Base-by-base conservation (phyloP, 2,329 filamentous ascomycete genomes). In the Esteya vermicola region DNA sequence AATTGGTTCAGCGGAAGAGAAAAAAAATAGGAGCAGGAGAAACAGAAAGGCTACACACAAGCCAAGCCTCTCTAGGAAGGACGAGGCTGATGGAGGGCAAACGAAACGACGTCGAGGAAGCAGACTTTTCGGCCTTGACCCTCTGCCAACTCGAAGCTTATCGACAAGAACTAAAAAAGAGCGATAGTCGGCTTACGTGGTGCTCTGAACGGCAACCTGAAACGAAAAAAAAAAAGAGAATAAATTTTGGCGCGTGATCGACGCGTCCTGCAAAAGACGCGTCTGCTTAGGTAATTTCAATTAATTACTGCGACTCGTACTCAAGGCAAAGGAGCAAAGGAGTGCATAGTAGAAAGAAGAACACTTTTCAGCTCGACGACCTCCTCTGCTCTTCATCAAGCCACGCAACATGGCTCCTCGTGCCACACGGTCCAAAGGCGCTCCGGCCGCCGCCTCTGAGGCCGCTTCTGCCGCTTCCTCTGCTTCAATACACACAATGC, bases 361-460 rank as follows among this genome's bases (percentile, higher is more conserved):
- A 8, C n/a, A 21, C 32, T 33, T 14, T 33, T 18, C 32, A 21
- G 16, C 16, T 30, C 16, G 27, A 13, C 18, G 19, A 21, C 32
- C 12, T 33, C 4, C 18, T 21, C n/a, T 26, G n/a, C 10, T 19
- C 16, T 16, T 61, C 57, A 23, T n/a, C 34, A 19, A 22, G 14
- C 35, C 20, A 20, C 33, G n/a, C 35, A 33, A 26, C 21, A 47
- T 47, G 46, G 30, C 46, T 7, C 43, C 42, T 4, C 36, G 46
- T 14, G 33, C 37, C 21, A 71, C 70, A 43, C 60, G 70, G 48
- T 60, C 69, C 40, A 61, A 64, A 52, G 57, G 49, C 31, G 40
- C 50, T 27, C 47, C 52, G 18, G 39, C 52, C 4, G 50, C 57
- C 10, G 50, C 52, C 4, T 49, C 57, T 10, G 50, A 55, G 33